Conservation (phyloP, 352 stramenopile genomes). For the Phytophthora lateralis region DNA sequence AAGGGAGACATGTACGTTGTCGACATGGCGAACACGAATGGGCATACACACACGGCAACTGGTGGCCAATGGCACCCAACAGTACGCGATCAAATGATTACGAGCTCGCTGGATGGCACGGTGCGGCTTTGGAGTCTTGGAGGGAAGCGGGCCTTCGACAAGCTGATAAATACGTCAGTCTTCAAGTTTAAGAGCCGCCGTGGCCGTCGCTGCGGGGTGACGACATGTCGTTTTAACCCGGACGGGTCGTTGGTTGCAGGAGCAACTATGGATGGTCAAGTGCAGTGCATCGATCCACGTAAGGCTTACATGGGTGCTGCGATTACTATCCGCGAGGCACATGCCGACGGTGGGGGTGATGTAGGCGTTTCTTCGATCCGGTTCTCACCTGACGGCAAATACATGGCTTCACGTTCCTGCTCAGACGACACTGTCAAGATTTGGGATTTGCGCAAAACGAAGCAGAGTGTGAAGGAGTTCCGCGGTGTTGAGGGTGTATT, state of each 20-base stretch:
- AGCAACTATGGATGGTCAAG: conserved; percentile 78
- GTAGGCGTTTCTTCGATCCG: conserved; percentile 73
- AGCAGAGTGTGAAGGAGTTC: conserved; percentile 68
- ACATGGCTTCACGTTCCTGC: conserved; percentile 72
- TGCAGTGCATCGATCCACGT: conserved; percentile 79
- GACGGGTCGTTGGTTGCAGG: conserved; percentile 68
- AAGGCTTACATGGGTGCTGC: conserved; percentile 70
- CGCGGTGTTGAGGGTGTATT: conserved; percentile 68
- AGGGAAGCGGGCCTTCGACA: conserved; percentile 74
- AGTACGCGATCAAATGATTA: conserved; percentile 76
- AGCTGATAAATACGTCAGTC: conserved; percentile 82
- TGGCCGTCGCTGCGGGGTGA: conserved; percentile 75
- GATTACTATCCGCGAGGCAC: conserved; percentile 68
- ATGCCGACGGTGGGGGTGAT: conserved; percentile 73
- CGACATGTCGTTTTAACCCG: conserved; percentile 68
- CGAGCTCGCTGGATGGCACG: conserved; percentile 80
- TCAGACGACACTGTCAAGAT: conserved; percentile 83
- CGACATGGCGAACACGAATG: conserved; percentile 86
- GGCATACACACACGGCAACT: conserved; percentile 80
- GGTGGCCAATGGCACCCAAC: conserved; percentile 74
- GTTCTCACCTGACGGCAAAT: conserved; percentile 72
- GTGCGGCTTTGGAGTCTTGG: conserved; percentile 78
- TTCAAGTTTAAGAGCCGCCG: conserved; percentile 85
- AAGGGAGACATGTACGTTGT: conserved; percentile 90
- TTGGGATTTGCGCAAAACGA: conserved; percentile 77